A percentile compares a stretch with the other conserved stretches of the same genome.
Evolutionary conservation across 1,284 basidiomycete genomes (phyloP).

Genomic region (Fistulinella cinereoalba): DNA sequence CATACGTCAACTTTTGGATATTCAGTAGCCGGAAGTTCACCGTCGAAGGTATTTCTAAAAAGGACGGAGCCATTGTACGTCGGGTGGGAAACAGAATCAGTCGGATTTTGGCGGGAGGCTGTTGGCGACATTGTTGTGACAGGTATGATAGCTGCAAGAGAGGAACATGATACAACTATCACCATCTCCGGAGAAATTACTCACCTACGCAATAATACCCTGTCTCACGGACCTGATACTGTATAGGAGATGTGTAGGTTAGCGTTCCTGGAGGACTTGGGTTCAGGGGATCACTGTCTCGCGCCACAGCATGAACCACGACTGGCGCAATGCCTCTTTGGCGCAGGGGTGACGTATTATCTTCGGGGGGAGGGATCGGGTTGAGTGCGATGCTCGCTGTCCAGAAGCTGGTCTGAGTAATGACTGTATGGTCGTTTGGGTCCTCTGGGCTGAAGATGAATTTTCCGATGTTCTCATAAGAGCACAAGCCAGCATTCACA

Average conservation of each 20-base stretch:
- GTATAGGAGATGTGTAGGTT: constrained; percentile 59
- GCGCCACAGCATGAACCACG: constrained; percentile 8
- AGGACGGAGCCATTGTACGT: constrained; percentile 78
- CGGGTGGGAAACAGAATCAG: constrained; percentile 67
- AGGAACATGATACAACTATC: constrained; percentile 10
- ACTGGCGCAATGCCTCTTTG: constrained; percentile 20
- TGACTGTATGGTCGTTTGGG: constrained; percentile 54
- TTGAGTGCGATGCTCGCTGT: constrained; percentile 63
- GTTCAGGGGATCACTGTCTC: constrained; percentile 38
- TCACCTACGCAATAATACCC: constrained; percentile 95
- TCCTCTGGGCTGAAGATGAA: constrained; percentile 70
- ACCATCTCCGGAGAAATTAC: constrained; percentile 27
- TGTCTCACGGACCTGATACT: constrained; percentile 81
- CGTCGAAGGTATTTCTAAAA: constrained; percentile 88
- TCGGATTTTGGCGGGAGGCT: constrained; percentile 37
- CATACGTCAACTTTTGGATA: constrained; percentile 96
- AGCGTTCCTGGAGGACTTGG: constrained; percentile 50
- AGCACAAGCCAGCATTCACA: constrained; percentile 69
- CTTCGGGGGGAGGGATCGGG: constrained; percentile 42
- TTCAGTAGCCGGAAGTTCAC: constrained; percentile 88
- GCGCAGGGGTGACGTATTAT: constrained; percentile 48
- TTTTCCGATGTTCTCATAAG: constrained; percentile 65
- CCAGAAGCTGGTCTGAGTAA: constrained; percentile 79
- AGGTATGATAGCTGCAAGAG: constrained; percentile 70
- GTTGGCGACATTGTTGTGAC: constrained; percentile 59